phyloP scores from a whole-genome alignment of 768 basidiomycete genomes.

The Candolleomyces aberdarensis region DNA sequence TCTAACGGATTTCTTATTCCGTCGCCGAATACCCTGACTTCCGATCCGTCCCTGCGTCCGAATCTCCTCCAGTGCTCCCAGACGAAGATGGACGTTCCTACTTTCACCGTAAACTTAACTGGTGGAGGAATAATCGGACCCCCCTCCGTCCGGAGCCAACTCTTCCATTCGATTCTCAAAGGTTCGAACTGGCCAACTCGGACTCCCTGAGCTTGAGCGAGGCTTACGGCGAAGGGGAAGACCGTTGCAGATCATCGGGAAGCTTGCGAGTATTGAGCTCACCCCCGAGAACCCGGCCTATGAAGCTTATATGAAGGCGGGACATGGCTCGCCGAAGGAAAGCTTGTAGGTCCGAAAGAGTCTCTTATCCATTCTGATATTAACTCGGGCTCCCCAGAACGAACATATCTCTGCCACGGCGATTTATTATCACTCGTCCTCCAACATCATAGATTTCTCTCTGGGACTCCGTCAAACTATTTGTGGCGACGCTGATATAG shows the following conservation, averaged over 20 bases:
- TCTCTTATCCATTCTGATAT: conserved; percentile 5
- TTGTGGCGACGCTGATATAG: background rate
- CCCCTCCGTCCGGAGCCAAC: background rate
- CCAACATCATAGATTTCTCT: conserved; percentile 28
- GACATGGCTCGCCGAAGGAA: conserved; percentile 17
- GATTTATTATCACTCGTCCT: conserved; percentile 24
- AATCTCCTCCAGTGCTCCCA: too few relatives aligned
- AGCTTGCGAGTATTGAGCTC: conserved; percentile 19
- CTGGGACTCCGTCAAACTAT: conserved; percentile 14
- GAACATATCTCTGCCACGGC: conserved; percentile 25
- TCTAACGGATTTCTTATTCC: background rate
- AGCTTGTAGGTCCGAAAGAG: conserved; percentile 9
- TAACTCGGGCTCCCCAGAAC: too few relatives aligned
- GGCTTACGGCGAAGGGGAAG: conserved; percentile 14
- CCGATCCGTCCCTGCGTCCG: too few relatives aligned
- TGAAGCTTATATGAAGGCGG: conserved; percentile 15
- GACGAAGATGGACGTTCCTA: too few relatives aligned
- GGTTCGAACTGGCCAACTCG: background rate
- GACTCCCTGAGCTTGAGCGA: background rate
- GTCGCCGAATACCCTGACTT: background rate
- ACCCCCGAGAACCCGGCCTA: conserved; percentile 16
- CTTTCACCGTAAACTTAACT: too few relatives aligned
- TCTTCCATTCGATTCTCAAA: too few relatives aligned
- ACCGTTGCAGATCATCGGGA: conserved; percentile 18
- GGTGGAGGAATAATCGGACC: background rate